A percentile compares a stretch with the other conserved stretches of the same genome.
These are phyloP conservation scores for Fraxinus pennsylvanica DNA, from an alignment of 257 asterid genomes.

Conservation along the genomic window DNA sequence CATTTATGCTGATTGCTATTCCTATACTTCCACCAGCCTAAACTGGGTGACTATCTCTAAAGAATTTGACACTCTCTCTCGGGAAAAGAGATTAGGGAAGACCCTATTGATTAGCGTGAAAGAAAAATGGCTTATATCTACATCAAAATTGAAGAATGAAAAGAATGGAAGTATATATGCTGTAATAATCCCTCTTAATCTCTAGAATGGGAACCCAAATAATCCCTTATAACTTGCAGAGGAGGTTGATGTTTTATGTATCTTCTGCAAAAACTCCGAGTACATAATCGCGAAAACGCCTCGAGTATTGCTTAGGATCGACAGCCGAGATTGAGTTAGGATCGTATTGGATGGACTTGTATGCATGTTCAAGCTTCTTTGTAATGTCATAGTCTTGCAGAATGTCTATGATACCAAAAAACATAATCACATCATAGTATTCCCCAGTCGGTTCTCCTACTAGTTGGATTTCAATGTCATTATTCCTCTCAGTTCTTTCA, in stretches of 20 bases:
- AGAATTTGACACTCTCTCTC: not conserved
- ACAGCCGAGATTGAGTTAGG: conserved; percentile 94
- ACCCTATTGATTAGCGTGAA: not conserved
- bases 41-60: conserved; percentile 18
- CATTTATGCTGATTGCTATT: not conserved
- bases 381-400: conserved; percentile 94
- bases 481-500: conserved; percentile 70
- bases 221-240: not conserved
- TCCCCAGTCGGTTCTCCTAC: conserved; percentile 92
- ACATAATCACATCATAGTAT: conserved; percentile 75
- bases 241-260: conserved; percentile 27
- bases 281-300: conserved; percentile 85
- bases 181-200: not conserved
- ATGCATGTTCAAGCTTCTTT: conserved; percentile 92
- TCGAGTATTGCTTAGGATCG: conserved; percentile 81
- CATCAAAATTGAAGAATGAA: conserved; percentile 14
- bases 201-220: not conserved
- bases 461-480: conserved; percentile 44
- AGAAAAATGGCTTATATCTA: conserved; percentile 12
- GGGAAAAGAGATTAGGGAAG: not conserved
- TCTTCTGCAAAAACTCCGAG: conserved; percentile 84
- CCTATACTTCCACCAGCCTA: conserved; percentile 29
- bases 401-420: conserved; percentile 89
- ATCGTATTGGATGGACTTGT: conserved; percentile 88
- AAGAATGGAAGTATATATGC: conserved; percentile 6